phyloP scores from a whole-genome alignment of 805 yeast genomes.

The Candida easanensis region DNA sequence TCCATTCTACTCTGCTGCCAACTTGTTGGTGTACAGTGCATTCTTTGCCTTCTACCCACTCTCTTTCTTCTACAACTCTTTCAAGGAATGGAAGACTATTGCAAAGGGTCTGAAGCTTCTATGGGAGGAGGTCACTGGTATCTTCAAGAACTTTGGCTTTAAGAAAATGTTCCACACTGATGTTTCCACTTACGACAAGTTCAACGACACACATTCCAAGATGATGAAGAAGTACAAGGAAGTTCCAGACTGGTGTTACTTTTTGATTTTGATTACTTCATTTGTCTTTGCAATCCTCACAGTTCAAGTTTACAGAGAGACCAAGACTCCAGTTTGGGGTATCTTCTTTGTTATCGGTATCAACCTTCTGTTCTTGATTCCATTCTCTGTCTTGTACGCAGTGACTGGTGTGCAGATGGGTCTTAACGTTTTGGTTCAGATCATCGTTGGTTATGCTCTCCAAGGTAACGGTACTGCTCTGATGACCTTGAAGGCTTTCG shows the following conservation, averaged over 20 bases:
- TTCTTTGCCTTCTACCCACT: conserved; percentile 46
- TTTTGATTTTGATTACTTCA: conserved; percentile 39
- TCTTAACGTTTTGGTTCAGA: conserved; percentile 51
- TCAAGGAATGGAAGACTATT: conserved; percentile 42
- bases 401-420: conserved; percentile 47
- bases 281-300: conserved; percentile 43
- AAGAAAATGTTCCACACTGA: background rate
- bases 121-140: too few relatives aligned
- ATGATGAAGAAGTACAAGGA: conserved; percentile 58
- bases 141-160: conserved; percentile 1
- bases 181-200: conserved; percentile 4
- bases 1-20: conserved; percentile 64
- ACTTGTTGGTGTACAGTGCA: conserved; percentile 56
- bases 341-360: conserved; percentile 50
- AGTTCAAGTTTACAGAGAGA: conserved; percentile 41
- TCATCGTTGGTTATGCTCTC: conserved; percentile 53
- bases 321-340: conserved; percentile 59
- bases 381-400: conserved; percentile 45
- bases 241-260: conserved; percentile 51
- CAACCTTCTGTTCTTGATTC: conserved; percentile 48
- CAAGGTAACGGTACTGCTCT: conserved; percentile 50
- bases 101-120: conserved; percentile 3
- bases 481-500: conserved; percentile 49
- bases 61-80: conserved; percentile 43
- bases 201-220: conserved; percentile 30